These are phyloP conservation scores for Pelargonium cotyledonis DNA, from an alignment of 441 rosid genomes.

Conservation along the genomic window DNA sequence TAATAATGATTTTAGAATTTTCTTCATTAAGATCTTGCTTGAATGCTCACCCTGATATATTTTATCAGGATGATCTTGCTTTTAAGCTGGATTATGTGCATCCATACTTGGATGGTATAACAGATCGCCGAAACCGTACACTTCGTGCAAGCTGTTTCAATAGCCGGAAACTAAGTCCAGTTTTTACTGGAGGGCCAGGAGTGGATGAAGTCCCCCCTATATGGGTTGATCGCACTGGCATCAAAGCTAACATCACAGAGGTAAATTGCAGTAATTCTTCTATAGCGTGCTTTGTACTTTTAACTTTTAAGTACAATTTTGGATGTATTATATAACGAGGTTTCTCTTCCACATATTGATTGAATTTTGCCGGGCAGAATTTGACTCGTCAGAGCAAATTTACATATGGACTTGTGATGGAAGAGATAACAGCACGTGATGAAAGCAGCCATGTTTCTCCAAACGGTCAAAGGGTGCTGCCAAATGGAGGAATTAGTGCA, in stretches of 20 bases:
- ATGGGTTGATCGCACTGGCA: conserved; percentile 96
- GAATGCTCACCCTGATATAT: not conserved
- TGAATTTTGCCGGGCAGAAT: conserved; percentile 44
- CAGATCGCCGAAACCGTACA: conserved; percentile 76
- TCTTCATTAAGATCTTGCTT: not conserved
- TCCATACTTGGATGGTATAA: conserved; percentile 87
- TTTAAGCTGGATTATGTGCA: conserved; percentile 96
- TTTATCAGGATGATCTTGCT: conserved; percentile 49
- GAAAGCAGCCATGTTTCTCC: conserved; percentile 88
- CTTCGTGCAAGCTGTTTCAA: conserved; percentile 81
- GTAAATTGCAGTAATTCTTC: conserved; percentile 32
- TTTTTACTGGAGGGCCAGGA: conserved; percentile 95
- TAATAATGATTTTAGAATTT: not conserved
- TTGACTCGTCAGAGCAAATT: conserved; percentile 95
- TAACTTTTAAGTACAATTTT: not conserved
- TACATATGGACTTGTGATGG: conserved; percentile 96
- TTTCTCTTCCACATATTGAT: conserved; percentile 15
- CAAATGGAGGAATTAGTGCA: conserved; percentile 95
- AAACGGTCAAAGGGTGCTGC: conserved; percentile 80
- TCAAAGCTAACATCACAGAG: conserved; percentile 93
- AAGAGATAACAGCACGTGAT: conserved; percentile 95
- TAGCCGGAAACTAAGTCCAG: conserved; percentile 92
- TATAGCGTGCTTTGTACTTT: not conserved
- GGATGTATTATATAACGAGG: conserved; percentile 9
- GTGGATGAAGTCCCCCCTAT: conserved; percentile 97